Base-by-base conservation (phyloP, 2,329 filamentous ascomycete genomes). In the Dendryphion nanum region DNA sequence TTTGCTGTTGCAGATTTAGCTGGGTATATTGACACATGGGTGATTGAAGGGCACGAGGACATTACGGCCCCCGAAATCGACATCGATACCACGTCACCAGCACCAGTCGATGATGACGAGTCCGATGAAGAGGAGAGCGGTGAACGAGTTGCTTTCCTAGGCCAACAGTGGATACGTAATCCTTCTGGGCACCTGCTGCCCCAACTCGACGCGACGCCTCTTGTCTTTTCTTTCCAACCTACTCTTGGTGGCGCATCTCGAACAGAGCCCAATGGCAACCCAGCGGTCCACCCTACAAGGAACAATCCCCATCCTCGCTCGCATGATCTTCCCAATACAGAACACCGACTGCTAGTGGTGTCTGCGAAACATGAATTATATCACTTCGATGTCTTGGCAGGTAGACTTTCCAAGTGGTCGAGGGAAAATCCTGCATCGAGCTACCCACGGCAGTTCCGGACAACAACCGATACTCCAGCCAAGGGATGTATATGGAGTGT, bases 401-500 rank as follows among this genome's bases (percentile, higher is more conserved):
- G 90, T 30, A 79, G 79, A 14, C 71, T 97, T 8, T 89, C 85
- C 4, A 78, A 86, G 23, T 98, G 93, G 93, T 89, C 88, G 6
- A 79, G 87, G 48, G 78, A 86, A 24, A 95, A 97, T 61, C 83
- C 85, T 4, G 79, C 83, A n/a, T 77, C 78, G 13, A 78, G 77
- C 40, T 79, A 96, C 15, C 93, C 89, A 0, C 72, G 75, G 3
- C 78, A 86, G 33, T 91, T 94, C 62, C 79, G 77, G 39, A 79
- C 82, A 47, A 78, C 89, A 17, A 78, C 89, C 17, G 80, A 84
- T 42, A 89, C 95, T 61, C 76, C 87, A 29, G 85, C 85, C 37
- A 91, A 91, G 72, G 90, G 89, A 3, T 82, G 83, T 18, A 66
- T 95, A 26, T 97, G 91, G 90, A 86, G 94, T 58, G 73, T 84